Base-by-base conservation (phyloP, 129 eudicot species). In the Cynara cardunculus region DNA sequence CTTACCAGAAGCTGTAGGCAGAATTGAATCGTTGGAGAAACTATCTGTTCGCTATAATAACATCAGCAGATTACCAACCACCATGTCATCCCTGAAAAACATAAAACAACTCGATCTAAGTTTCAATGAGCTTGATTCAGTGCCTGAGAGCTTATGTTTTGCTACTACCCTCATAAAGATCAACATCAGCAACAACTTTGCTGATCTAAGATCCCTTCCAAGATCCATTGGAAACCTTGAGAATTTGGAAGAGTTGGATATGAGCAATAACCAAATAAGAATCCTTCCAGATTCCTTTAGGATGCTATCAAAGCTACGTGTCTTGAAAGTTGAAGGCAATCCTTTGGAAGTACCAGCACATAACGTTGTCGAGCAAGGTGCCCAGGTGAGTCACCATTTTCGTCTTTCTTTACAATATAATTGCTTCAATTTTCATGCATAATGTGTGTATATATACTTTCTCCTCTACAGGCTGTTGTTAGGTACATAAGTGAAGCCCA, bases 221-320 rank as follows among this genome's bases (percentile, higher is more conserved):
- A 86, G 99, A 89, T 94, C 99, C 53, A 90, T 94, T 62, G 99
- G 99, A 16, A 94, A 94, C 74, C 96, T 94, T 4, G 99, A 94
- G 77, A 85, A 80, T 87, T 84, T 92, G 25, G 97, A 94, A 83
- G 99, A 80, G 84, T 82, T 94, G 86, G 84, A 89, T 84, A 92
- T 89, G 84, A 83, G 92, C 79, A 94, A 94, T 78, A 94, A 90
- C 77, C 99, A 94, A 81, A 94, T 94, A 84, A 84, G 90, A 53
- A 75, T 21, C 8, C 89, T 92, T 75, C 98, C 97, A 0, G 97
- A 92, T 32, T 94, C 99, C 13, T 94, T 94, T 74, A 82, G 93
- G 84, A 83, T 90, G 92, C 77, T 94, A 46, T 72, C 90, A 1
- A 75, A 73, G 71, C 81, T 94, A 39, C 91, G 90, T 1, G 84